phyloP scores from a whole-genome alignment of 331 rosid species.

The Acacia concinna region DNA sequence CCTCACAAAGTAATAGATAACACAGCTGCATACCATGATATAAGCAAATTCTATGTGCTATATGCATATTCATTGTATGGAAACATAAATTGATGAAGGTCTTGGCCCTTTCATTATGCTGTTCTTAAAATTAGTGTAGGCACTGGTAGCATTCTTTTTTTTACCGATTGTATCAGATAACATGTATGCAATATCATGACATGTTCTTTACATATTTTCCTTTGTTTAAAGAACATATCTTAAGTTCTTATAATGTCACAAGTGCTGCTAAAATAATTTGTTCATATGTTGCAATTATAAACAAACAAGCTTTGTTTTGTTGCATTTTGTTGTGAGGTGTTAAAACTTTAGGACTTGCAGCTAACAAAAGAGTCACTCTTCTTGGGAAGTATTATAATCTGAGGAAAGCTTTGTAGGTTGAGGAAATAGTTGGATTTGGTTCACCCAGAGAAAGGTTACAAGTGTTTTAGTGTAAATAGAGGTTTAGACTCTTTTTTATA shows the following conservation, averaged over 20 bases:
- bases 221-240: not conserved
- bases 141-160: not conserved
- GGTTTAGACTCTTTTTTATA: not conserved
- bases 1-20: not conserved
- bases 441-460: not conserved
- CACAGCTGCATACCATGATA: not conserved
- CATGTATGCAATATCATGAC: not conserved
- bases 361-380: not conserved
- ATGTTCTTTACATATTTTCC: not conserved
- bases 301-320: not conserved
- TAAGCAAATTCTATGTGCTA: not conserved
- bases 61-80: constrained; percentile 5
- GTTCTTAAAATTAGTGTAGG: not conserved
- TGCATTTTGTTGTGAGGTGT: not conserved
- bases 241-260: not conserved
- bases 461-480: not conserved
- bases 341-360: not conserved
- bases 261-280: not conserved
- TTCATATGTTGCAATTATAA: not conserved
- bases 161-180: not conserved
- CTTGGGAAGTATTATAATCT: not conserved
- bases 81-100: constrained; percentile 9
- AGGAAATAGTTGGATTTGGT: not conserved
- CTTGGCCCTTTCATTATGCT: not conserved
- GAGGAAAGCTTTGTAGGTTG: not conserved